Conservation (phyloP, 2,329 filamentous ascomycete species). For the Helotiales sp. region DNA sequence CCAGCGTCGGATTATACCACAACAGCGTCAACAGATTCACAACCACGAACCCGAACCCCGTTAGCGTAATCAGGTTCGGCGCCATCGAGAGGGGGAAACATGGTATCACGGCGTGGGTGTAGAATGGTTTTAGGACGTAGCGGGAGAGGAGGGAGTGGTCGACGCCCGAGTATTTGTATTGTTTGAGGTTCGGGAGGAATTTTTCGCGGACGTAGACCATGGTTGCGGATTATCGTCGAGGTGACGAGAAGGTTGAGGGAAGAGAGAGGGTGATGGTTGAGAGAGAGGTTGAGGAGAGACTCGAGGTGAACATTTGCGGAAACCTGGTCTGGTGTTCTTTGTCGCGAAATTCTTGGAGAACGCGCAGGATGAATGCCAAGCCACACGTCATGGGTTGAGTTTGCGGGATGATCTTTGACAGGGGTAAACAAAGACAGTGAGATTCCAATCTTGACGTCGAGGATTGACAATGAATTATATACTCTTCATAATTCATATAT, state of each 20-base stretch:
- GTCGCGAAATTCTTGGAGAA: constrained; percentile 1
- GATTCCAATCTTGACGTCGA: background rate
- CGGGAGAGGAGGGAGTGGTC: constrained; percentile 88
- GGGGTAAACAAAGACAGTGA: background rate
- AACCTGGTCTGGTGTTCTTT: background rate
- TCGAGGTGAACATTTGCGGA: background rate
- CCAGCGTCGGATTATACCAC: constrained; percentile 93
- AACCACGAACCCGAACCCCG: constrained; percentile 87
- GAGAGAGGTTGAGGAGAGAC: background rate
- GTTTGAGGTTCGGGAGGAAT: constrained; percentile 80
- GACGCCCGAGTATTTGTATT: constrained; percentile 94
- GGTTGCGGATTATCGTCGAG: constrained; percentile 29
- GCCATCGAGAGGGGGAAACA: constrained; percentile 97
- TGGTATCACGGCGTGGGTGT: constrained; percentile 90
- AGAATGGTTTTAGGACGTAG: constrained; percentile 97
- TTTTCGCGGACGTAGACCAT: constrained; percentile 98
- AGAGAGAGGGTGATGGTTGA: background rate
- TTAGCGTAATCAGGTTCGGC: constrained; percentile 82
- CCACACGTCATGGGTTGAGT: background rate
- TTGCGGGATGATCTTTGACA: background rate
- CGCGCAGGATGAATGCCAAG: background rate
- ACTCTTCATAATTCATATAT: background rate
- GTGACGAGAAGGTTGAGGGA: background rate
- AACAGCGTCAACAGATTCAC: constrained; percentile 87
- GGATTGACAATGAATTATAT: background rate